These are phyloP conservation scores for Lachancea fermentati DNA, from an alignment of 805 yeast genomes.

Conservation along the genomic window DNA sequence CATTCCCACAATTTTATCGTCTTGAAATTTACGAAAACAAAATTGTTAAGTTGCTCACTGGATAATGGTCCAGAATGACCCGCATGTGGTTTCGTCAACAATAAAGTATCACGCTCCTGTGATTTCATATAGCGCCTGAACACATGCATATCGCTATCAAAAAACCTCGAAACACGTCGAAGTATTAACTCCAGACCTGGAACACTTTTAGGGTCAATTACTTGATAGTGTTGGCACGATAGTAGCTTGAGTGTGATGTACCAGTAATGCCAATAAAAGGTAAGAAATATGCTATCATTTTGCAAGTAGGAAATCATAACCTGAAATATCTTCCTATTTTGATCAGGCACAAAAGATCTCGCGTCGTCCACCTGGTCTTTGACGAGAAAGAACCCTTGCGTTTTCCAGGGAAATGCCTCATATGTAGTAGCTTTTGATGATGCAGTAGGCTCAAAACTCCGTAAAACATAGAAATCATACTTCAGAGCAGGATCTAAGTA, in stretches of 20 bases:
- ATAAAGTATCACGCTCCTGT: slow-evolving; percentile 2
- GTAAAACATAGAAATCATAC: slow-evolving; percentile 21
- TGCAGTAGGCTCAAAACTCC: slow-evolving; percentile 5
- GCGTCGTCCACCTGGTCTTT: slow-evolving; percentile 3
- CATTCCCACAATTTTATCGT: slow-evolving; percentile 26
- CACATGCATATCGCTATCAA: slow-evolving; percentile 19
- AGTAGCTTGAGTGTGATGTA: slow-evolving; percentile 16
- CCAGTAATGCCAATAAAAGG: slow-evolving; percentile 33
- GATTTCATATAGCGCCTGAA: slow-evolving; percentile 12
- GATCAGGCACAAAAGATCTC: neutral
- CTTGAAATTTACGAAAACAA: slow-evolving; percentile 21
- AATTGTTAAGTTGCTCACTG: slow-evolving; percentile 18
- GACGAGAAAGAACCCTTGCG: slow-evolving; percentile 10
- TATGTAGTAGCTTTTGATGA: slow-evolving; percentile 1
- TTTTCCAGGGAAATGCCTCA: slow-evolving; percentile 24
- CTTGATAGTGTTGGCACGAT: slow-evolving; percentile 1
- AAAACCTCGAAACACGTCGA: slow-evolving; percentile 12
- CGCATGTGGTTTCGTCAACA: slow-evolving; percentile 7
- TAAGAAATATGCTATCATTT: slow-evolving; percentile 23
- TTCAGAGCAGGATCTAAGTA: slow-evolving; percentile 25
- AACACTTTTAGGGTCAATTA: slow-evolving; percentile 7
- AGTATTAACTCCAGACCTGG: slow-evolving; percentile 22
- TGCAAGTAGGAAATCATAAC: slow-evolving; percentile 28
- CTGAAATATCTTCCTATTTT: slow-evolving; percentile 19
- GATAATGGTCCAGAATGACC: slow-evolving; percentile 9